A percentile compares a stretch with the other conserved stretches of the same genome.
These are phyloP conservation scores for Acrocalymma vagum DNA, from an alignment of 2,329 filamentous ascomycete species.

Conservation along the genomic window DNA sequence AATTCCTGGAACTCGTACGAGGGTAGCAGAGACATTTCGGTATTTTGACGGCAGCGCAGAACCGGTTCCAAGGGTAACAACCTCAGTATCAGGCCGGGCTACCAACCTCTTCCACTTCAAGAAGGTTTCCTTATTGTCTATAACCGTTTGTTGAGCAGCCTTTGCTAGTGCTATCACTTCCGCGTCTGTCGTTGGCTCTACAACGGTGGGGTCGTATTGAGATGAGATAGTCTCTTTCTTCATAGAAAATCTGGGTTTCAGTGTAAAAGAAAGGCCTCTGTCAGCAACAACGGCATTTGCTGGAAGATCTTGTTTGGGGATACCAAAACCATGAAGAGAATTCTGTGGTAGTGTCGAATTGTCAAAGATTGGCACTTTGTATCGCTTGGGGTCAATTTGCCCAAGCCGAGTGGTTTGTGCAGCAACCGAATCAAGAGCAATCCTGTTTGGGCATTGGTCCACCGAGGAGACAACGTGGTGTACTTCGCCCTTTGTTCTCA, in stretches of 20 bases:
- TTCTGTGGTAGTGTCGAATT: conserved; percentile 59
- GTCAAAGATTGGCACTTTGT: conserved; percentile 73
- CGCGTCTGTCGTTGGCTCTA: conserved; percentile 51
- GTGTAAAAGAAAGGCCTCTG: conserved; percentile 52
- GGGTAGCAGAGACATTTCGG: conserved; percentile 90
- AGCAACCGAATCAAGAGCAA: conserved; percentile 74
- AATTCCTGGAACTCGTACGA: conserved; percentile 82
- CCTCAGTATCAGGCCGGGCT: conserved; percentile 78
- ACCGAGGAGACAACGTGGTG: conserved; percentile 81
- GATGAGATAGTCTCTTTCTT: conserved; percentile 29
- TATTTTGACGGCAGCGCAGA: conserved; percentile 92
- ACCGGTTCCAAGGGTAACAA: conserved; percentile 89
- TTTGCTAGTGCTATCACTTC: conserved; percentile 65
- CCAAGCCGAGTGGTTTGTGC: conserved; percentile 73
- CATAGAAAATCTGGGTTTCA: conserved; percentile 56
- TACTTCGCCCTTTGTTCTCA: conserved; percentile 66
- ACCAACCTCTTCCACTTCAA: conserved; percentile 69
- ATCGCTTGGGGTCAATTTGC: conserved; percentile 76
- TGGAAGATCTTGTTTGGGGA: conserved; percentile 18
- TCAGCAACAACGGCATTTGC: conserved; percentile 40
- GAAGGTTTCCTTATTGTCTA: conserved; percentile 54
- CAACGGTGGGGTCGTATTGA: conserved; percentile 58
- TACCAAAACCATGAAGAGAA: conserved; percentile 17
- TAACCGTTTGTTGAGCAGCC: conserved; percentile 47
- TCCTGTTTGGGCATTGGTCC: conserved; percentile 78